Percentiles rank a stretch among this genome's conserved stretches.
phyloP scores from a whole-genome alignment of 139 green algal species.

The Desmodesmus armatus region DNA sequence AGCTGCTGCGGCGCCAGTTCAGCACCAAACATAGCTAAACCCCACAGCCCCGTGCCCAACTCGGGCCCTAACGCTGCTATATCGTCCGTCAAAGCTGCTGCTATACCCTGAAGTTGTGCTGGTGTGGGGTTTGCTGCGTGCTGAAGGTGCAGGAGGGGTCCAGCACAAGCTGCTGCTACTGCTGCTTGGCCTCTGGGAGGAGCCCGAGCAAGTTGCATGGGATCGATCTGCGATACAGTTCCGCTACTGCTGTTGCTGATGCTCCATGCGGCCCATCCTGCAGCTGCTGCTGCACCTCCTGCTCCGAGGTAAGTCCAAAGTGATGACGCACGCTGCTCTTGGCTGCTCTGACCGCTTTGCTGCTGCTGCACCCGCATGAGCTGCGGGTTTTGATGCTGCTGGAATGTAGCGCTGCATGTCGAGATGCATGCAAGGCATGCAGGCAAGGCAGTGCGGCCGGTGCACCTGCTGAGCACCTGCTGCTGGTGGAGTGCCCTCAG shows the following conservation, averaged over 20 bases:
- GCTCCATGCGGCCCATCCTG: background rate
- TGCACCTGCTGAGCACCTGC: background rate
- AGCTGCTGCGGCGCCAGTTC: slow-evolving; percentile 3
- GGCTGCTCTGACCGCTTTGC: background rate
- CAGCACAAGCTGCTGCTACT: background rate
- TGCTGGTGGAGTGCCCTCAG: no score
- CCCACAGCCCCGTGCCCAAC: background rate
- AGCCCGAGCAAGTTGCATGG: background rate
- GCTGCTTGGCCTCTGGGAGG: background rate
- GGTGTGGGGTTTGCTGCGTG: background rate
- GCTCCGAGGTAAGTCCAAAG: background rate
- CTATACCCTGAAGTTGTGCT: background rate
- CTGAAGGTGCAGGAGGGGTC: background rate
- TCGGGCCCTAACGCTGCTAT: background rate
- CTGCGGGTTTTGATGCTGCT: slow-evolving; percentile 8
- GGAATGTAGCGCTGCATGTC: background rate
- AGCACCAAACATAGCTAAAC: slow-evolving; percentile 16
- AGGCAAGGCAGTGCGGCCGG: background rate
- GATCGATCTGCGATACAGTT: background rate
- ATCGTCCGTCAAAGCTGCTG: background rate
- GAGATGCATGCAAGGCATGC: background rate
- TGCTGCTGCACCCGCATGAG: slow-evolving; percentile 16
- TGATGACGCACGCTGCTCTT: background rate
- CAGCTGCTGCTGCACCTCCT: slow-evolving; percentile 2
- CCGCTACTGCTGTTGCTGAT: slow-evolving; percentile 7